These are phyloP conservation scores for Aristolochia contorta DNA, from an alignment of 164 flowering plant genomes.

Conservation along the genomic window DNA sequence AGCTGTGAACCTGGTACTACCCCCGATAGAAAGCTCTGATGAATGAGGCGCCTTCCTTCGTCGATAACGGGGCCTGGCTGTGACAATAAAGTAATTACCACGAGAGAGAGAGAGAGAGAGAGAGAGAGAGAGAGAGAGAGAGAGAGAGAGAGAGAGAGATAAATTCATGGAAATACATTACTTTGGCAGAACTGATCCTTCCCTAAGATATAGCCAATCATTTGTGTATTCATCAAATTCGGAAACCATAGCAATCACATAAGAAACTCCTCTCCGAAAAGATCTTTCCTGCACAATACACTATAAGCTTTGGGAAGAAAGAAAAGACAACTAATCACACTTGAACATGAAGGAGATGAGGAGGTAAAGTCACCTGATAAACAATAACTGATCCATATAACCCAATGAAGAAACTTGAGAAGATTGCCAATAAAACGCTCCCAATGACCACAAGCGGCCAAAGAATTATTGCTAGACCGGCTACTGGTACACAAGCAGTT, in stretches of 20 bases:
- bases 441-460: conserved; percentile 89
- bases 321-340: too few species aligned
- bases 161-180: conserved; percentile 24
- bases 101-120: conserved; percentile 6
- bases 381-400: conserved; percentile 74
- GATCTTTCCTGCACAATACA: conserved; percentile 60
- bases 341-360: background rate
- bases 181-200: conserved; percentile 85
- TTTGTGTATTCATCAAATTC: conserved; percentile 96
- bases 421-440: conserved; percentile 51
- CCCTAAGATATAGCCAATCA: conserved; percentile 88
- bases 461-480: conserved; percentile 78
- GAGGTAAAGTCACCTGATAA: conserved; percentile 52
- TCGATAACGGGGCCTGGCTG: conserved; percentile 75
- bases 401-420: conserved; percentile 73
- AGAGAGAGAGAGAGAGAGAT: background rate
- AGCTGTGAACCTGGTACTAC: conserved; percentile 20
- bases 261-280: conserved; percentile 65
- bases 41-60: conserved; percentile 33
- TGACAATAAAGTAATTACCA: conserved; percentile 16
- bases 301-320: too few species aligned
- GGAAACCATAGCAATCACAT: conserved; percentile 82
- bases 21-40: conserved; percentile 38
- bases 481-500: conserved; percentile 86
- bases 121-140: background rate